phyloP scores from a whole-genome alignment of 495 filamentous ascomycete genomes.

The Aspergillus diversus region DNA sequence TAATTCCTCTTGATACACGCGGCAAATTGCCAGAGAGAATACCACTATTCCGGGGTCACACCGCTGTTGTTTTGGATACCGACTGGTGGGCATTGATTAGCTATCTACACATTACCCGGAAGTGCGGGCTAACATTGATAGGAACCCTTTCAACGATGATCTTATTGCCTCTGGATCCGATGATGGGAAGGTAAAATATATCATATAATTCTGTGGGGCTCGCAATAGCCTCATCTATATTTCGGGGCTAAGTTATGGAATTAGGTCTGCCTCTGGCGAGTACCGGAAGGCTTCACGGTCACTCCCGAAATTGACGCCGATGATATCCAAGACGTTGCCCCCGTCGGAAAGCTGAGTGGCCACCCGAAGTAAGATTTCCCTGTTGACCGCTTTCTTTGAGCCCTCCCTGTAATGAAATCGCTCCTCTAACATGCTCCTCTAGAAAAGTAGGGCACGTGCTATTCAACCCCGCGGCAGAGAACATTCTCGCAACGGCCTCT shows the following conservation, averaged over 20 bases:
- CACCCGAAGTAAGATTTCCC: constrained; percentile 50
- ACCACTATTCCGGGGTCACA: constrained; percentile 94
- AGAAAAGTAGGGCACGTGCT: constrained; percentile 97
- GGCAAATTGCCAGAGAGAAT: constrained; percentile 91
- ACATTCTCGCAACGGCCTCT: constrained; percentile 91
- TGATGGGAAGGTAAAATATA: constrained; percentile 74
- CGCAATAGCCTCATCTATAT: not conserved
- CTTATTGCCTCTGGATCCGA: constrained; percentile 93
- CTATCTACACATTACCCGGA: not conserved
- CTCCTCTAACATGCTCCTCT: constrained; percentile 28
- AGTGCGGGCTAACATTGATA: constrained; percentile 43
- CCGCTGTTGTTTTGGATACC: constrained; percentile 92
- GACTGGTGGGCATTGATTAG: constrained; percentile 73
- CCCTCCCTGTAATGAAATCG: not conserved
- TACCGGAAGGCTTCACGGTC: constrained; percentile 85
- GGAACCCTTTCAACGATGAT: constrained; percentile 94
- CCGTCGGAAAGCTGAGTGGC: constrained; percentile 77
- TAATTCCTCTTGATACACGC: constrained; percentile 86
- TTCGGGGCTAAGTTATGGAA: not conserved
- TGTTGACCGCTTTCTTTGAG: not conserved
- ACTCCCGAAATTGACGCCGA: constrained; percentile 78
- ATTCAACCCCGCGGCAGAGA: constrained; percentile 96
- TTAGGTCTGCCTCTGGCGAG: constrained; percentile 89
- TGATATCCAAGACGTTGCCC: constrained; percentile 73
- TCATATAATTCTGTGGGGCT: not conserved